A percentile compares a stretch with the other conserved stretches of the same genome.
phyloP scores from a whole-genome alignment of 768 basidiomycete species.

The Lepiota subincarnata region DNA sequence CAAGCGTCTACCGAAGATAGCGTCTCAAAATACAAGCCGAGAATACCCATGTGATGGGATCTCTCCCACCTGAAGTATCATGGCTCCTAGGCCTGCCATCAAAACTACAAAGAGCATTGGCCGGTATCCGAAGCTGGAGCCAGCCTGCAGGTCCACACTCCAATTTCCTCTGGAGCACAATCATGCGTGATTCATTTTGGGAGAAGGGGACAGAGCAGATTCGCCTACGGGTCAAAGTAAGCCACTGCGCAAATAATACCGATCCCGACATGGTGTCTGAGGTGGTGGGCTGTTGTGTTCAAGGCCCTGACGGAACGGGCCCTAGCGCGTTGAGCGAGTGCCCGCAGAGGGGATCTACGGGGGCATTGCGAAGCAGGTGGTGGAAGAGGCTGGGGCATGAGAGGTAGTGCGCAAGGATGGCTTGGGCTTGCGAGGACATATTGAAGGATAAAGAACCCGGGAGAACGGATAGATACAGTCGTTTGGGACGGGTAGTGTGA shows the following conservation, averaged over 20 bases:
- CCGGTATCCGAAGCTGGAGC: conserved; percentile 39
- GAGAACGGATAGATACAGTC: conserved; percentile 26
- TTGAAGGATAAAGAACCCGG: conserved; percentile 26
- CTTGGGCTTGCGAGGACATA: conserved; percentile 21
- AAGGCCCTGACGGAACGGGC: conserved; percentile 12
- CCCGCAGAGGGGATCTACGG: background rate
- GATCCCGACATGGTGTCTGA: conserved; percentile 51
- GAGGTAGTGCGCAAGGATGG: conserved; percentile 17
- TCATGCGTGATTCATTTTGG: background rate
- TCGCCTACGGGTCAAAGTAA: conserved; percentile 66
- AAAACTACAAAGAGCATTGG: conserved; percentile 68
- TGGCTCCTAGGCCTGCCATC: conserved; percentile 58
- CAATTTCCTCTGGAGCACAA: conserved; percentile 56
- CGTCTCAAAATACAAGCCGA: conserved; percentile 9
- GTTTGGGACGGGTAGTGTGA: conserved; percentile 17
- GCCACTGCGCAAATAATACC: conserved; percentile 72
- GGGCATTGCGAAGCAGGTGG: background rate
- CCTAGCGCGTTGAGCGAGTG: conserved; percentile 8
- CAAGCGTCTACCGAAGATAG: conserved; percentile 44
- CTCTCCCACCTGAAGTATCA: conserved; percentile 53
- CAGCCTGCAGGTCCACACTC: conserved; percentile 77
- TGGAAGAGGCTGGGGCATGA: conserved; percentile 17
- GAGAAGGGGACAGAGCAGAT: background rate
- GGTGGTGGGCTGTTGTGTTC: conserved; percentile 20
- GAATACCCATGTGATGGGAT: background rate